A percentile compares a stretch with the other conserved stretches of the same genome.
Evolutionary conservation across 768 basidiomycete species (phyloP).

Genomic region (Agrocybe pediades): DNA sequence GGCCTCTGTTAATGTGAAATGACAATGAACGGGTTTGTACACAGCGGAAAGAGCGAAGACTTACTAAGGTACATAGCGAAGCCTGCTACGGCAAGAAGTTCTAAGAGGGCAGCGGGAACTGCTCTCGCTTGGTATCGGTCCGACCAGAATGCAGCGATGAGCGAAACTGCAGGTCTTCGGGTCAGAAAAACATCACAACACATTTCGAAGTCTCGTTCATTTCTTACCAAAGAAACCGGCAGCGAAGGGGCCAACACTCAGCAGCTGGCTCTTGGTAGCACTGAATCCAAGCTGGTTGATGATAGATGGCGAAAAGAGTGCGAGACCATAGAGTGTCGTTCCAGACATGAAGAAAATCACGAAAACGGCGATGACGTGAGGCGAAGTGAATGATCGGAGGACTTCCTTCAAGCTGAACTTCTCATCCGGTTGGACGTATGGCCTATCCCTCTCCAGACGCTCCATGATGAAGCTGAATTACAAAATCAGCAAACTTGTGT

Average conservation of each 20-base stretch:
- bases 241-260: conserved; percentile 40
- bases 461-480: conserved; percentile 24
- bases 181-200: no score
- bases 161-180: not conserved
- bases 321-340: conserved; percentile 35
- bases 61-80: conserved; percentile 8
- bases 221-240: conserved; percentile 34
- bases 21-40: not conserved
- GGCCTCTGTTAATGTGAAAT: conserved; percentile 17
- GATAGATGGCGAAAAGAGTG: conserved; percentile 37
- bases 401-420: conserved; percentile 34
- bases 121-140: conserved; percentile 6
- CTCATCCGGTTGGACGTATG: conserved; percentile 28
- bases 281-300: conserved; percentile 38
- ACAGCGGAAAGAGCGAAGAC: not conserved
- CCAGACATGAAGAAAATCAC: conserved; percentile 37
- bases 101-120: conserved; percentile 8
- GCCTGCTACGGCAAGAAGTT: conserved; percentile 4
- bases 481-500: no score
- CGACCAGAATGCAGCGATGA: conserved; percentile 5
- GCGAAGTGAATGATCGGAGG: conserved; percentile 28
- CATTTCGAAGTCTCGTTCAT: not conserved
- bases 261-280: conserved; percentile 31
- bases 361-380: conserved; percentile 35
- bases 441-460: conserved; percentile 34